Conservation (phyloP, 23 red algal species). For the Chondrus crispus region DNA sequence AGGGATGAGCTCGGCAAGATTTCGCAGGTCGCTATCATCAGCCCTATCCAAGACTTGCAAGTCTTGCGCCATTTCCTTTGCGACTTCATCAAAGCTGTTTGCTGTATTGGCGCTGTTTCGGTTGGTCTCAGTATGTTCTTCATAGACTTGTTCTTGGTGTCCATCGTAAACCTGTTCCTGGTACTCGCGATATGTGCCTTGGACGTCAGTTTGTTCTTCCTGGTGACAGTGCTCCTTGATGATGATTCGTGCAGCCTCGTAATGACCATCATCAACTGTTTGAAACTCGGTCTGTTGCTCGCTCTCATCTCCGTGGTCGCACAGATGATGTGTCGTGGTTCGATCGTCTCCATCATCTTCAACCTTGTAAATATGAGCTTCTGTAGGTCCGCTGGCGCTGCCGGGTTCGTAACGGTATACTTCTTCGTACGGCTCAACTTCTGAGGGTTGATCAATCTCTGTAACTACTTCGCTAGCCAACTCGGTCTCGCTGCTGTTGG, state of each 20-base stretch:
- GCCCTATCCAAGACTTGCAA: background rate
- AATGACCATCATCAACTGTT: background rate
- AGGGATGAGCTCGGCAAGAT: background rate
- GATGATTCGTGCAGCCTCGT: background rate
- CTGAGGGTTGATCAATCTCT: background rate
- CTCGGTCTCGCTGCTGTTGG: background rate
- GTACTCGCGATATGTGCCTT: background rate
- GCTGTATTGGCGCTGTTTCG: background rate
- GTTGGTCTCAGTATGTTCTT: background rate
- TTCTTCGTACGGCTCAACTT: too few species aligned
- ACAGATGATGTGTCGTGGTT: too few species aligned
- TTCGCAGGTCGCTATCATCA: background rate
- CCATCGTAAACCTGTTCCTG: background rate
- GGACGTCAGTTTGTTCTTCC: background rate
- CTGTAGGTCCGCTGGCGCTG: too few species aligned
- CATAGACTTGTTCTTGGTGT: conserved; percentile 13
- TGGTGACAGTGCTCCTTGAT: background rate
- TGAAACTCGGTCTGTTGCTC: background rate
- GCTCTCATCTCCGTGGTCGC: too few species aligned
- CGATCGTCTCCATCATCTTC: too few species aligned
- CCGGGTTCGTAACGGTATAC: too few species aligned
- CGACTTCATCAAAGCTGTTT: conserved; percentile 43
- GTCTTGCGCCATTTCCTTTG: conserved; percentile 23
- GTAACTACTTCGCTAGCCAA: background rate
- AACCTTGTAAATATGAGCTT: too few species aligned